Base-by-base conservation (phyloP, 257 asterid genomes). In the Ophiorrhiza pumila region DNA sequence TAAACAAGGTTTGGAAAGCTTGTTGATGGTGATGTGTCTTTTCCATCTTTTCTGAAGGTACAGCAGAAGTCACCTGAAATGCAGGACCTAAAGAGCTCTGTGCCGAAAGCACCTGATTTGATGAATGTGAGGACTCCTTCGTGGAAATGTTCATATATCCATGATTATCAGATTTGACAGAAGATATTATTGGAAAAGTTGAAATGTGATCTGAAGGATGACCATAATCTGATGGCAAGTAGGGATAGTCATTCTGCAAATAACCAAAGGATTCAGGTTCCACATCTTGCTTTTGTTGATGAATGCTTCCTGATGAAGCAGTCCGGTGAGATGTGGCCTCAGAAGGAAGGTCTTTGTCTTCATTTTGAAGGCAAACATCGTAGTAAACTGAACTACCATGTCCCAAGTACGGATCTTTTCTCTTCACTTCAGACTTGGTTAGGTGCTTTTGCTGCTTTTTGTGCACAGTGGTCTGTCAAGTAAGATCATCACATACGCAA, bases 91-190 rank as follows among this genome's bases (percentile, higher is more conserved):
- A 79, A 37, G 79, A 79, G 45, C 77, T 78, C 67, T 79, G 82
- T 34, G 75, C 61, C 23, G 86, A 78, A 67, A 71, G 81, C 71
- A 84, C 79, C 73, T 80, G 87, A 77, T 68, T 77, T 63, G 89
- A 83, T 47, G 85, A 78, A 78, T 80, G 72, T 25, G 88, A 75
- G 60, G 88, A 79, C 73, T 85, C 88, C 74, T 84, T 87, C 2
- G 86, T 83, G 7, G 88, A 85, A 80, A 70, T 77, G 61, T 83
- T 83, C 34, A 81, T 70, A 72, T 84, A 71, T 73, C 80, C 82
- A 46, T 75, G 76, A 65, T 74, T 82, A 81, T 87, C 90, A 25
- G 84, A 75, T 80, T 84, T 92, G 68, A 87, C 74, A 68, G 75
- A 71, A 79, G 89, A 79, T 15, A 76, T 53, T 55, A 81, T 70